Evolutionary conservation across 129 eudicot species (phyloP).

Genomic region (Escallonia rubra): DNA sequence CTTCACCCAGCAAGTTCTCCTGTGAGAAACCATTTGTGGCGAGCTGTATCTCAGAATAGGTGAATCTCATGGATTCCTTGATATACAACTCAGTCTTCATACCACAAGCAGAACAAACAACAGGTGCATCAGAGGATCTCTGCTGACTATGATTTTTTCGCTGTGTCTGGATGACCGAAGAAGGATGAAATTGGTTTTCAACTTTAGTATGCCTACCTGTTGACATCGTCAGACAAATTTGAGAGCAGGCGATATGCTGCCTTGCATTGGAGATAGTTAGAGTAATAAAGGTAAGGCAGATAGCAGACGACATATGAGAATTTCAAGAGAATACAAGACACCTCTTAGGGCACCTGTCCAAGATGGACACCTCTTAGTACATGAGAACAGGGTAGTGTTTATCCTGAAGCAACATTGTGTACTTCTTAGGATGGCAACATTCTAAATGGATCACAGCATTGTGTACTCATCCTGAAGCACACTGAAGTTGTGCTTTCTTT

Average conservation of each 20-base stretch:
- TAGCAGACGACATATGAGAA: too few relatives aligned
- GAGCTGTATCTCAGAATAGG: constrained; percentile 59
- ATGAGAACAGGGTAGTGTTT: too few relatives aligned
- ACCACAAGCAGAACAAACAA: constrained; percentile 64
- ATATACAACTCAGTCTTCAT: constrained; percentile 61
- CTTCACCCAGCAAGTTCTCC: constrained; percentile 75
- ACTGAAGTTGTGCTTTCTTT: too few relatives aligned
- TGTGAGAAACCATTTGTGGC: constrained; percentile 63
- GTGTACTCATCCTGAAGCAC: too few relatives aligned
- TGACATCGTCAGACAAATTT: background rate
- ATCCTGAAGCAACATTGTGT: background rate
- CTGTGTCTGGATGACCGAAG: constrained; percentile 23
- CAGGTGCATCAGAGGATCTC: constrained; percentile 50
- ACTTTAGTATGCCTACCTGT: constrained; percentile 26
- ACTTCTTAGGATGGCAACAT: background rate
- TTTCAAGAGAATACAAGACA: too few relatives aligned
- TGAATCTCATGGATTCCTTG: constrained; percentile 58
- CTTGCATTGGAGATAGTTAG: too few relatives aligned
- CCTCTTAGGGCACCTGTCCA: too few relatives aligned
- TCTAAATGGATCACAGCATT: too few relatives aligned
- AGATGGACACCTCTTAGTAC: too few relatives aligned
- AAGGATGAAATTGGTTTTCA: constrained; percentile 15
- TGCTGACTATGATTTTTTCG: constrained; percentile 21
- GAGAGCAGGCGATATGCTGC: background rate
- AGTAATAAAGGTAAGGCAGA: too few relatives aligned